phyloP scores from a whole-genome alignment of 768 basidiomycete species.

The Mycena epipterygia region DNA sequence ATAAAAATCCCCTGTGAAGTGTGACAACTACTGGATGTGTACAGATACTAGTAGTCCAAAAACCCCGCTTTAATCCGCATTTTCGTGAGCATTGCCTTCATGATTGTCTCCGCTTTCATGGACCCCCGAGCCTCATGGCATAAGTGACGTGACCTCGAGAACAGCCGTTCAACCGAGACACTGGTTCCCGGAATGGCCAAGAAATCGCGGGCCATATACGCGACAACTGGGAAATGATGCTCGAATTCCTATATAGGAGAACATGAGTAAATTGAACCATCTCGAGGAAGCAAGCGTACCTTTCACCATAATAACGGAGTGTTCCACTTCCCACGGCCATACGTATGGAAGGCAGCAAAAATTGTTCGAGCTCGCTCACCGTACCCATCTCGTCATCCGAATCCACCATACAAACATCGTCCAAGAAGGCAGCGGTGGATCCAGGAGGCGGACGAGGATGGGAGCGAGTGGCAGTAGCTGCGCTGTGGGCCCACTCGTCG shows the following conservation, averaged over 20 bases:
- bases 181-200: background rate
- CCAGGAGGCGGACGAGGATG: too few relatives aligned
- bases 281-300: background rate
- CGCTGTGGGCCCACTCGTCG: background rate
- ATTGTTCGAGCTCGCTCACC: background rate
- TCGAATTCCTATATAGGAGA: background rate
- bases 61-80: background rate
- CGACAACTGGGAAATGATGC: background rate
- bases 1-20: too few relatives aligned
- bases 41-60: background rate
- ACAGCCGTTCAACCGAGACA: too few relatives aligned
- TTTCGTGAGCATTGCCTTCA: background rate
- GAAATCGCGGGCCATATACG: background rate
- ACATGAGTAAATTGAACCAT: background rate
- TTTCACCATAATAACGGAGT: background rate
- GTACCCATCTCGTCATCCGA: background rate
- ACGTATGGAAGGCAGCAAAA: background rate
- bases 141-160: background rate
- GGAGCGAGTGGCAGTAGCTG: background rate
- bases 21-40: too few relatives aligned
- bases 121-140: background rate
- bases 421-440: too few relatives aligned
- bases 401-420: background rate
- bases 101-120: background rate
- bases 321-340: background rate